Conservation (phyloP, 177 flowering plant genomes). For the Vitis hybrid region DNA sequence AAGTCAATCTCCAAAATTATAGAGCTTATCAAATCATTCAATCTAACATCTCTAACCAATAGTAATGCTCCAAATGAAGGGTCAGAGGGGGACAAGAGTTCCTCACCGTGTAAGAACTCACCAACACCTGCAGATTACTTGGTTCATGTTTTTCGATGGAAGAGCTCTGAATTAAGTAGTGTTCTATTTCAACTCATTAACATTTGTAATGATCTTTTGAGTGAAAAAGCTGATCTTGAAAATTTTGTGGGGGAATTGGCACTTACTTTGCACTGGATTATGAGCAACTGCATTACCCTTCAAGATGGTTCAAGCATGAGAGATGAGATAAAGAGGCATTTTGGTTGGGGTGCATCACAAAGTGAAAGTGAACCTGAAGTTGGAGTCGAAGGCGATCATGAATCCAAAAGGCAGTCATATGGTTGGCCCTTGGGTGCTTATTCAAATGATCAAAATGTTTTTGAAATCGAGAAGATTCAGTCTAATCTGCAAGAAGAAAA, state of each 20-base stretch:
- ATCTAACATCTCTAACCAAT: slow-evolving; percentile 2
- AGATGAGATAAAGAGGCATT: slow-evolving; percentile 50
- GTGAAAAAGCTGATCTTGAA: slow-evolving; percentile 44
- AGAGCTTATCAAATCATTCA: slow-evolving; percentile 24
- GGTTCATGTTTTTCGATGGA: slow-evolving; percentile 73
- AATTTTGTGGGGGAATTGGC: slow-evolving; percentile 46
- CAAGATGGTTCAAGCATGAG: slow-evolving; percentile 60
- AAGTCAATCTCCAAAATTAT: slow-evolving; percentile 28
- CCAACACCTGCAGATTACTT: slow-evolving; percentile 37
- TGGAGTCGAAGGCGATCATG: slow-evolving; percentile 5
- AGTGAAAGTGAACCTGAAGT: slow-evolving; percentile 40
- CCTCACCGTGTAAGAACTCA: slow-evolving; percentile 8
- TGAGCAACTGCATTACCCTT: slow-evolving; percentile 54
- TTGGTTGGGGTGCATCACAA: slow-evolving; percentile 40
- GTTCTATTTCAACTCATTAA: slow-evolving; percentile 40
- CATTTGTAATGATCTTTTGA: slow-evolving; percentile 46
- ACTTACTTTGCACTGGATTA: slow-evolving; percentile 57
- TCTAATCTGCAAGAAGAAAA: slow-evolving; percentile 39
- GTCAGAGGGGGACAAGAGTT: slow-evolving; percentile 8
- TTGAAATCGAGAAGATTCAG: slow-evolving; percentile 25
- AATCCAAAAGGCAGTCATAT: slow-evolving; percentile 15
- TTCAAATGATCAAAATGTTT: slow-evolving; percentile 18
- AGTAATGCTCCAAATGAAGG: not conserved
- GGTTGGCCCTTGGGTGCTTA: slow-evolving; percentile 9
- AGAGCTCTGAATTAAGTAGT: slow-evolving; percentile 47